phyloP scores from a whole-genome alignment of 805 yeast genomes.

The Suhomyces sp. region DNA sequence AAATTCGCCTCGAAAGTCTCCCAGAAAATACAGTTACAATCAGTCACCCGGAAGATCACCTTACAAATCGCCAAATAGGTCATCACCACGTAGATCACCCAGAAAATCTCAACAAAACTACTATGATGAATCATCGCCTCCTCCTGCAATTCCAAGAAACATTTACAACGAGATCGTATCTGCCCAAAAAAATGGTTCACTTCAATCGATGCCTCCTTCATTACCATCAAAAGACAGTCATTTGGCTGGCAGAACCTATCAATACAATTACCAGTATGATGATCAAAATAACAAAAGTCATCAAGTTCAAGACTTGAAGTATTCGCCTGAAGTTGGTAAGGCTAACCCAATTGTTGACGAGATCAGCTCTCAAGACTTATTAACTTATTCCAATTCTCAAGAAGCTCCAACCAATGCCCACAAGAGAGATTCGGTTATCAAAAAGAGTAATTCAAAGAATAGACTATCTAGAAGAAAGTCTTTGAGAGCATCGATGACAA shows the following conservation, averaged over 20 bases:
- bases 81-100: slow-evolving; percentile 19
- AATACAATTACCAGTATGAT: slow-evolving; percentile 2
- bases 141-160: slow-evolving; percentile 39
- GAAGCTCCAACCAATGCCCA: slow-evolving; percentile 10
- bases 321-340: slow-evolving; percentile 2
- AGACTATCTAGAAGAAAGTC: slow-evolving; percentile 35
- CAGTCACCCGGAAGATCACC: slow-evolving; percentile 18
- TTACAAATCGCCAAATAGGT: slow-evolving; percentile 17
- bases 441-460: slow-evolving; percentile 25
- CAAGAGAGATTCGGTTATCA: slow-evolving; percentile 29
- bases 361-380: slow-evolving; percentile 16
- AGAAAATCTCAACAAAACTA: slow-evolving; percentile 16
- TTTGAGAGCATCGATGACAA: slow-evolving; percentile 37
- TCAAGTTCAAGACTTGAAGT: slow-evolving; percentile 3
- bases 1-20: slow-evolving; percentile 25
- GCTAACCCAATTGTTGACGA: slow-evolving; percentile 19
- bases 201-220: slow-evolving; percentile 36
- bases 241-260: slow-evolving; percentile 6
- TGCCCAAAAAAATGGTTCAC: slow-evolving; percentile 28
- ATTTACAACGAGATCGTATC: slow-evolving; percentile 42
- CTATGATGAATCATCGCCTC: slow-evolving; percentile 13
- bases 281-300: slow-evolving; percentile 3
- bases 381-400: slow-evolving; percentile 29
- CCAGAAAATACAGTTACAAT: slow-evolving; percentile 17
- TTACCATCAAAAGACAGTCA: slow-evolving; percentile 39